phyloP scores from a whole-genome alignment of 257 asterid species.

The Gentiana dahurica region DNA sequence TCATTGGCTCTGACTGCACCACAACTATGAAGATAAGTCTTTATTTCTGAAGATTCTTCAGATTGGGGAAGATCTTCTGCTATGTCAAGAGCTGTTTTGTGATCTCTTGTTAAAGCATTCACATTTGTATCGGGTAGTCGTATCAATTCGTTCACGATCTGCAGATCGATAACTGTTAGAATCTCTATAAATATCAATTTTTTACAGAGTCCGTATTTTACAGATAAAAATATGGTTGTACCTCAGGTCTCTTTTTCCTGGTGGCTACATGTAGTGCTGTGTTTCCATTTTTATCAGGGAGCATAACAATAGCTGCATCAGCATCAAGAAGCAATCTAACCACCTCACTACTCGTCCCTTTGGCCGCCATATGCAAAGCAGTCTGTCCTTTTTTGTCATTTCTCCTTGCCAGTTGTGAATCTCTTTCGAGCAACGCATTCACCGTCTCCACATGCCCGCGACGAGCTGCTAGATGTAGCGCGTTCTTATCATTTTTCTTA shows the following conservation, averaged over 20 bases:
- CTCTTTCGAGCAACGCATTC: conserved; percentile 39
- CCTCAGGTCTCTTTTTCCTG: conserved; percentile 45
- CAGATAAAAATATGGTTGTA: conserved; percentile 2
- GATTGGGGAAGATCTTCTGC: conserved; percentile 45
- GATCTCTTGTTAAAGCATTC: conserved; percentile 47
- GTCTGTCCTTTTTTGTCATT: conserved; percentile 55
- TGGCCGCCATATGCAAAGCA: conserved; percentile 51
- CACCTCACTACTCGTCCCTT: conserved; percentile 39
- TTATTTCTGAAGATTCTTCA: conserved; percentile 38
- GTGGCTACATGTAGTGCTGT: conserved; percentile 44
- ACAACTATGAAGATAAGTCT: conserved; percentile 30
- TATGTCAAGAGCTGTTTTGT: conserved; percentile 51
- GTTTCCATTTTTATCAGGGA: conserved; percentile 38
- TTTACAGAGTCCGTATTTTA: conserved; percentile 9
- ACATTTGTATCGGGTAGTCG: conserved; percentile 40
- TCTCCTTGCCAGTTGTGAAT: conserved; percentile 41
- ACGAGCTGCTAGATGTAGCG: conserved; percentile 43
- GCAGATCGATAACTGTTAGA: conserved; percentile 6
- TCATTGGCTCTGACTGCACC: conserved; percentile 51
- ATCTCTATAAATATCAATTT: no score
- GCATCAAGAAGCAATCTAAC: conserved; percentile 38
- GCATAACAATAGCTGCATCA: conserved; percentile 51
- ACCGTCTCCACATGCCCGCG: conserved; percentile 46
- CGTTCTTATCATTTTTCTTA: conserved; percentile 39
- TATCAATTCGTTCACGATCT: conserved; percentile 44